Evolutionary conservation across 306 rosid species (phyloP), one percentile per base, ranked within the genome.

Genomic region (Sicyos edulis): DNA sequence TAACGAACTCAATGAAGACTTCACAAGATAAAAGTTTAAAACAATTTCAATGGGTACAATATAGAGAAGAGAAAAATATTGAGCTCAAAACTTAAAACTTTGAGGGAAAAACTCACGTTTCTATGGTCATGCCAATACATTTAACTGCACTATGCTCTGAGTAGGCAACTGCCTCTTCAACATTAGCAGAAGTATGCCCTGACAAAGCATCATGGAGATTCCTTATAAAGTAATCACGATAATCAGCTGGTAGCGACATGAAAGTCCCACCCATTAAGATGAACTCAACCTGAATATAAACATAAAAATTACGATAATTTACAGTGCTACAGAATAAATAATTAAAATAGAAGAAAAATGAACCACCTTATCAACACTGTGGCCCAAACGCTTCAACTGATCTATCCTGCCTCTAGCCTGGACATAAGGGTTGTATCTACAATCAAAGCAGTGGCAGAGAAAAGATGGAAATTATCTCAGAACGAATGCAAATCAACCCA

Each of bases 331-430:
- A 14, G 14, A 52, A 47, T 8, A 66, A 52, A 47, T 8, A 66
- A 63, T 45, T 19, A 0, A 12, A 37, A 63, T 49, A 2, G 51
- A 21, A 70, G 68, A 77, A 70, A 72, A 47, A 53, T 67, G 82
- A 58, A 93, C 98, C 99, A 93, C 98, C 99, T 93, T 93, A 75
- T 93, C 99, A 9, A 91, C 97, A 69, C 96, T 93, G 78, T 93
- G 99, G 78, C 99, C 99, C 85, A 93, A 78, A 69, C 99, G 93
- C 91, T 93, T 93, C 83, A 93, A 84, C 85, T 93, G 99, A 81
- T 93, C 99, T 64, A 93, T 88, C 88, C 99, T 88, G 80, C 99
- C 72, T 78, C 97, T 87, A 21, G 97, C 92, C 85, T 93, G 99
- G 67, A 88, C 97, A 86, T 93, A 88, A 0, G 99, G 99, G 80